Base-by-base conservation (phyloP, 106 monocot genomes). In the Xerophyta viscosa region DNA sequence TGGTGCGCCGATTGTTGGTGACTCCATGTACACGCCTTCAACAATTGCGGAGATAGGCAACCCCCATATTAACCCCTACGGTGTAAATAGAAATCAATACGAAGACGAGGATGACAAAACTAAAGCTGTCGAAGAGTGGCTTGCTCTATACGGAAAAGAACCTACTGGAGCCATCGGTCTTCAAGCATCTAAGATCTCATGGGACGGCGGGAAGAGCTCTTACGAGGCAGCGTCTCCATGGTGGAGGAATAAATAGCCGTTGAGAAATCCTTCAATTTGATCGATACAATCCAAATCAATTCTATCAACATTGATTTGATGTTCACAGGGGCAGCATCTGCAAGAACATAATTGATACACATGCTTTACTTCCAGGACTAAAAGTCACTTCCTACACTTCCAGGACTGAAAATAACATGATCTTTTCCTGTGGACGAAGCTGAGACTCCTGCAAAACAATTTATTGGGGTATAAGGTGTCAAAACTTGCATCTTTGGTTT, bases 1-100 rank as follows among this genome's bases (percentile, higher is more conserved):
- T 20, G 96, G 96, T 45, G 61, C 89, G 11, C 96, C 96, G 3
- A 57, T 98, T 27, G 48, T 89, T 17, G 96, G 89, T 17, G 96
- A 98, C 60, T 76, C 86, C 3, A 86, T 86, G 77, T 98, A 98
- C 64, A 85, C 68, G 70, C 79, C 96, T 43, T 72, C 96, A 8
- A 81, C 64, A 0, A 1, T 82, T 4, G 74, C 82, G 22, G 81
- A 70, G 48, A 67, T 46, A 57, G 46, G 27, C 37, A 69, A 79
- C 54, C 89, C 82, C 8, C 15, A 21, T 24, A 66, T 89, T 37
- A 98, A 98, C 50, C 96, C 96, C 31, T 86, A 73, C 68, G 73
- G 71, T 29, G 46, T 36, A 48, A 47, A n/a, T 8, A 58, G 50
- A 54, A 65, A 26, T 37, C 28, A 58, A 17, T 48, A 50, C 31